These are phyloP conservation scores for Trichoderma sp. DNA, from an alignment of 2,329 filamentous ascomycete species.

Conservation along the genomic window DNA sequence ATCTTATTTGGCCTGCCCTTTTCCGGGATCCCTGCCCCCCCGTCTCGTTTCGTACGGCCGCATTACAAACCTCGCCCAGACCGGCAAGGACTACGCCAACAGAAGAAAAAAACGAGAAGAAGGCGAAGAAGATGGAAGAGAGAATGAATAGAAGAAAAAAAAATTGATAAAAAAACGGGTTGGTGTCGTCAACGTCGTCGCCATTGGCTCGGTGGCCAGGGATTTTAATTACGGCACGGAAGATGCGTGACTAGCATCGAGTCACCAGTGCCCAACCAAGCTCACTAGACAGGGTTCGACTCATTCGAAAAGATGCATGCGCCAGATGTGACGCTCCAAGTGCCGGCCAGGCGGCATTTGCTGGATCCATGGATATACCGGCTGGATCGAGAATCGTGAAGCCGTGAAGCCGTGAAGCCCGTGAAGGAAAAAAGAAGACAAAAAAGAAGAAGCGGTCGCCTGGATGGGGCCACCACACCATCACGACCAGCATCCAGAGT, in stretches of 20 bases:
- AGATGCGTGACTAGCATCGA: constrained; percentile 13
- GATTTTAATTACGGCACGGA: background rate
- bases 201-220: constrained; percentile 14
- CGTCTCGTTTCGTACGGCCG: background rate
- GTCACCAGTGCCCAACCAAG: constrained; percentile 17
- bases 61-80: background rate
- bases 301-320: constrained; percentile 15
- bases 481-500: background rate
- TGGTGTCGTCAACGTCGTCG: background rate
- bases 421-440: background rate
- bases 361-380: background rate
- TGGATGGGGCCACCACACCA: constrained; percentile 13
- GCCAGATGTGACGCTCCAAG: constrained; percentile 13
- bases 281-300: constrained; percentile 9
- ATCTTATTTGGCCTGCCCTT: background rate
- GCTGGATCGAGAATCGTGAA: background rate
- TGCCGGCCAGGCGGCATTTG: constrained; percentile 11
- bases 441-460: background rate
- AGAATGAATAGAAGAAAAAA: background rate
- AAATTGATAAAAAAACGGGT: background rate
- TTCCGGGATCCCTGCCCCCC: background rate
- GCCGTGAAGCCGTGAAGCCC: background rate
- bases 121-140: background rate
- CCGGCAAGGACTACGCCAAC: background rate
- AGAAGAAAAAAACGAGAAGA: background rate